Conservation (phyloP, 2,329 filamentous ascomycete genomes). For the Colletotrichum tofieldiae region DNA sequence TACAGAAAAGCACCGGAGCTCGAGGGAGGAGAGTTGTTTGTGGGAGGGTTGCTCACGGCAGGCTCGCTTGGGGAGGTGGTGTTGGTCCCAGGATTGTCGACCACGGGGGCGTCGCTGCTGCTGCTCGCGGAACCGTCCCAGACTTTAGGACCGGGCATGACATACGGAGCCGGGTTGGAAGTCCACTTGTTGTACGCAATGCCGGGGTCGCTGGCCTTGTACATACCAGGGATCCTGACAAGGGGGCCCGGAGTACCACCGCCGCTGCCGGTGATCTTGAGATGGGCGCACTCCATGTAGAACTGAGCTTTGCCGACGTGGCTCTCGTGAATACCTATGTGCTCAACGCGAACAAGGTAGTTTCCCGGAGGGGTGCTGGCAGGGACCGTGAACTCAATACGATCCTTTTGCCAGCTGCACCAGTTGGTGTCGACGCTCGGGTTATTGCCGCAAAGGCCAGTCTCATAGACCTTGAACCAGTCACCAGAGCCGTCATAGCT, state of each 20-base stretch:
- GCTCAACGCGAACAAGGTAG: constrained; percentile 60
- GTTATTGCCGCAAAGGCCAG: constrained; percentile 26
- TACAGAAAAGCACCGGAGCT: constrained; percentile 40
- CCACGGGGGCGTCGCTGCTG: background rate
- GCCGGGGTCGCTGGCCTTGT: constrained; percentile 38
- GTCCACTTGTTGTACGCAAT: constrained; percentile 43
- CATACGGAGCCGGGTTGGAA: constrained; percentile 31
- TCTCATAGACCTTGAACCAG: constrained; percentile 48
- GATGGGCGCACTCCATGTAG: constrained; percentile 60
- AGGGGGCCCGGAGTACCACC: constrained; percentile 54
- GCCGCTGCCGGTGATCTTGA: constrained; percentile 57
- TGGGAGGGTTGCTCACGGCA: background rate
- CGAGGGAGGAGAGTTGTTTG: background rate
- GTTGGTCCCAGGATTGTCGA: background rate
- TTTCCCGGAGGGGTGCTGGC: constrained; percentile 53
- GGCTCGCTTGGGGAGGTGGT: background rate
- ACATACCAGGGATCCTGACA: constrained; percentile 59
- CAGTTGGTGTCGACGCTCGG: constrained; percentile 23
- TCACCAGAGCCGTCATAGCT: constrained; percentile 41
- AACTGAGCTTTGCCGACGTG: constrained; percentile 50
- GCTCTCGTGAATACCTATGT: constrained; percentile 60
- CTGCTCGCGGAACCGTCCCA: constrained; percentile 21
- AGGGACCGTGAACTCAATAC: constrained; percentile 53
- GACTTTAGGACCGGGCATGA: constrained; percentile 39
- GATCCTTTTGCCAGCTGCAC: constrained; percentile 39